These are phyloP conservation scores for Cystobasidiaceae sp. DNA, from an alignment of 1,284 basidiomycete species.

Conservation along the genomic window DNA sequence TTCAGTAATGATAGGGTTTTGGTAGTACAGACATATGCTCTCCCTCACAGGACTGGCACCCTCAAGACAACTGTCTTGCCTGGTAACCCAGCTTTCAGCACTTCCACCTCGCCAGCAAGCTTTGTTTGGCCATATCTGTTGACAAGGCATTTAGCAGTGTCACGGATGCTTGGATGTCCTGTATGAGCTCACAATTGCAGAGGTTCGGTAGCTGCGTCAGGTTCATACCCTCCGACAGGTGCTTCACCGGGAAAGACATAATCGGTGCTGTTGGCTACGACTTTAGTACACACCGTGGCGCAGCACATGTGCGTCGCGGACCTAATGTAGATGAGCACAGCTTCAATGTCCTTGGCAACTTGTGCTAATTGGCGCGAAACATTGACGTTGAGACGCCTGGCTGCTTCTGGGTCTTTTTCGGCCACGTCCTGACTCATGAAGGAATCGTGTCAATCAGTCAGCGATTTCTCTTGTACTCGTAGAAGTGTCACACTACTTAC, in stretches of 20 bases:
- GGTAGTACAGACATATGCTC: not conserved
- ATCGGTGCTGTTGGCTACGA: constrained; percentile 51
- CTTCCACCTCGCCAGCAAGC: constrained; percentile 64
- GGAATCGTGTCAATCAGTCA: not conserved
- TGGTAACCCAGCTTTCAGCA: constrained; percentile 52
- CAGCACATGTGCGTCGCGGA: constrained; percentile 53
- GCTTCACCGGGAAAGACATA: constrained; percentile 81
- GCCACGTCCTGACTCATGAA: not conserved
- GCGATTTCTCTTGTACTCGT: not conserved
- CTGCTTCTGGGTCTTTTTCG: constrained; percentile 59
- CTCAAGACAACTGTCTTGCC: constrained; percentile 62
- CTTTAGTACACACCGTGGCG: not conserved
- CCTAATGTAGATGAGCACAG: constrained; percentile 67
- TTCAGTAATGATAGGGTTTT: not conserved
- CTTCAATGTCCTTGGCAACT: constrained; percentile 56
- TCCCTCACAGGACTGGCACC: constrained; percentile 71
- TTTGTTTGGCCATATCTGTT: constrained; percentile 65
- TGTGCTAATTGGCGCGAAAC: constrained; percentile 61
- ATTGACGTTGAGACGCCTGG: constrained; percentile 62
- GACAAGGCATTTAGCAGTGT: not conserved
- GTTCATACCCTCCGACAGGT: constrained; percentile 56
- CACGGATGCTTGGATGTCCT: not conserved
- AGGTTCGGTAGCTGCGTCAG: constrained; percentile 62
- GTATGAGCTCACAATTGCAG: constrained; percentile 53
- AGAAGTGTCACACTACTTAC: constrained; percentile 66